Conservation (phyloP, 208 protist species). For the Trypanosoma cruzi region DNA sequence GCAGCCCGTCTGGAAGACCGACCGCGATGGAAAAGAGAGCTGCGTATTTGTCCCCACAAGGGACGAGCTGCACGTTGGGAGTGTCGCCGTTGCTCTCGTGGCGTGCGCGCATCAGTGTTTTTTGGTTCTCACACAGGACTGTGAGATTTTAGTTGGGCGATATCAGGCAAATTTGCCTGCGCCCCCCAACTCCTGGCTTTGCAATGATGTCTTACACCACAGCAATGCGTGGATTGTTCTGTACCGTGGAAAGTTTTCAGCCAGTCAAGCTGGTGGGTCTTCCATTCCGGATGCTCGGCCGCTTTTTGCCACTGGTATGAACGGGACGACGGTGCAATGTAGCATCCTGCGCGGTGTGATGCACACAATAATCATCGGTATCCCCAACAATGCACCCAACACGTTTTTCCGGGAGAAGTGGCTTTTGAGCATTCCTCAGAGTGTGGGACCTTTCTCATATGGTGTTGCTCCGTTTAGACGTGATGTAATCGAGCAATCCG, state of each 20-base stretch:
- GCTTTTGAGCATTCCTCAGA: constrained; percentile 27
- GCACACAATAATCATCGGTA: constrained; percentile 23
- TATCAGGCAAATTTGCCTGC: constrained; percentile 71
- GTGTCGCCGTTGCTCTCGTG: constrained; percentile 34
- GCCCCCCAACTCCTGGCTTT: constrained; percentile 19
- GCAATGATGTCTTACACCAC: constrained; percentile 27
- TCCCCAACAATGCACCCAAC: constrained; percentile 19
- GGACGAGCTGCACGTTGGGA: constrained; percentile 52
- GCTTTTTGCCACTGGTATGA: constrained; percentile 19
- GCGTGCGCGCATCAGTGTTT: constrained; percentile 72
- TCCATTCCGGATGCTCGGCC: not conserved
- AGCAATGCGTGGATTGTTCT: constrained; percentile 38
- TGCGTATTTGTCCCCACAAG: constrained; percentile 14
- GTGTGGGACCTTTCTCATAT: constrained; percentile 2
- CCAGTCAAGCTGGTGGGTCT: not conserved
- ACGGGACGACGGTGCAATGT: constrained; percentile 25
- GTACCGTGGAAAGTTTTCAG: constrained; percentile 15
- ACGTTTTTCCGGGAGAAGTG: constrained; percentile 32
- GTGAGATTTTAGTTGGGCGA: constrained; percentile 60
- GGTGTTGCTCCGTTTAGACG: constrained; percentile 21
- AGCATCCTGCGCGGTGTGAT: constrained; percentile 12
- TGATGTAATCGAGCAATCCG: constrained; percentile 28
- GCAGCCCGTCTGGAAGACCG: constrained; percentile 5
- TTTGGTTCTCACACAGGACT: constrained; percentile 55
- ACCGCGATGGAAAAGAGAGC: not conserved